Percentiles rank a stretch among this genome's conserved stretches.
Evolutionary conservation across 2,329 filamentous ascomycete genomes (phyloP).

Genomic region (Claviceps citrina): DNA sequence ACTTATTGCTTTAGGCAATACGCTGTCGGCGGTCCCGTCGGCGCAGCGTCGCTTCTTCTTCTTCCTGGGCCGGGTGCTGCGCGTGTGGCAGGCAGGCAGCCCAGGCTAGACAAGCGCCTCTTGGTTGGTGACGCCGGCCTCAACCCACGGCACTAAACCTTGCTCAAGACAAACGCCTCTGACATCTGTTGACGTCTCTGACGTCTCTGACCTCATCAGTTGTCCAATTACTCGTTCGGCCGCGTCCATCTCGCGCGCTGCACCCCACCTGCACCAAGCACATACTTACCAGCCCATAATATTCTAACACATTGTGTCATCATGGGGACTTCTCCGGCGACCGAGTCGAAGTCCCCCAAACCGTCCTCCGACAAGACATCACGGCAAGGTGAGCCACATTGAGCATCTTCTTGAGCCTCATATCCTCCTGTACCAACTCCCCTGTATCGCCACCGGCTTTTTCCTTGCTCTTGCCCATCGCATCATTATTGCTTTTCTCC

Average conservation of each 20-base stretch:
- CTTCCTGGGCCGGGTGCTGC: conserved; percentile 3
- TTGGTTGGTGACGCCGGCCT: conserved; percentile 1
- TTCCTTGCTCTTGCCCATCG: conserved; percentile 2
- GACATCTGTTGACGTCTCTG: conserved; percentile 14
- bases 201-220: conserved; percentile 27
- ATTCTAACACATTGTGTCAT: conserved; percentile 32
- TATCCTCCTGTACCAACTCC: neutral
- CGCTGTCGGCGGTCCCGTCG: neutral
- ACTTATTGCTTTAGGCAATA: neutral
- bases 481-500: neutral
- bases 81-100: conserved; percentile 7
- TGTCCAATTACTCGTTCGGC: conserved; percentile 5
- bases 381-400: conserved; percentile 26
- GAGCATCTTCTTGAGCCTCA: conserved; percentile 7
- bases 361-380: conserved; percentile 27
- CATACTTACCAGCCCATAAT: conserved; percentile 8
- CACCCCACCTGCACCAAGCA: conserved; percentile 13
- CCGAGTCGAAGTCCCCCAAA: conserved; percentile 34
- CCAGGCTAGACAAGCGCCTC: conserved; percentile 1
- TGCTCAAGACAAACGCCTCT: conserved; percentile 8
- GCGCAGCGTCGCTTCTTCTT: conserved; percentile 3
- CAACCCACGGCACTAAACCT: neutral
- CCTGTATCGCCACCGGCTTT: neutral
- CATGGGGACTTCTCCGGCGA: conserved; percentile 31
- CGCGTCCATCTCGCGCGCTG: conserved; percentile 13